Evolutionary conservation across 768 basidiomycete species (phyloP).

Genomic region (Phanerodontia chrysosporium): DNA sequence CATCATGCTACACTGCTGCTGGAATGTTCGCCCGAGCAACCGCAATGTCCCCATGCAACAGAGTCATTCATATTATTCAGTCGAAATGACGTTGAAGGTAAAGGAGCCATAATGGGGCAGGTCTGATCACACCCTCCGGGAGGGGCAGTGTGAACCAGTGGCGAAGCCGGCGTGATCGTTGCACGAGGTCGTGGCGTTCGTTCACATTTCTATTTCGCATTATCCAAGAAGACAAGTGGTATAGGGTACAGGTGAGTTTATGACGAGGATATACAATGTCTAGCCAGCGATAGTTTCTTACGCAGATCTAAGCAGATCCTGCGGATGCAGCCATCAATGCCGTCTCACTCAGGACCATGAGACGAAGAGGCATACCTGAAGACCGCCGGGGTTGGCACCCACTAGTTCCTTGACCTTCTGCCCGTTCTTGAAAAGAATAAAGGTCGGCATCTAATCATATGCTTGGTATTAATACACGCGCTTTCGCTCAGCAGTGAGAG

Average conservation of each 20-base stretch:
- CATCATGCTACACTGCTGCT: not conserved
- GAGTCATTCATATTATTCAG: not conserved
- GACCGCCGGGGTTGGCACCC: slow-evolving; percentile 41
- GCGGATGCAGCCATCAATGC: not conserved
- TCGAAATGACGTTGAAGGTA: not conserved
- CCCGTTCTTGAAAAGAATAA: slow-evolving; percentile 34
- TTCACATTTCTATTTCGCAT: not conserved
- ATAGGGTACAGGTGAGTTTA: not conserved
- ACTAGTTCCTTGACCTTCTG: slow-evolving; percentile 35
- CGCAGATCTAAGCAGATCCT: not conserved
- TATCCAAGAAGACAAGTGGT: not conserved
- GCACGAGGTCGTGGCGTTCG: too few species aligned
- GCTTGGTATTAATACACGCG: not conserved
- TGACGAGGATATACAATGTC: not conserved
- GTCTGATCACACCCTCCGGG: not conserved
- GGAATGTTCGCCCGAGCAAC: not conserved
- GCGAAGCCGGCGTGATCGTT: too few species aligned
- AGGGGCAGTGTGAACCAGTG: not conserved
- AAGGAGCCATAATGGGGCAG: not conserved
- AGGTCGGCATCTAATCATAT: slow-evolving; percentile 39
- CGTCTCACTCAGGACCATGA: not conserved
- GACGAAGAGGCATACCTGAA: slow-evolving; percentile 31
- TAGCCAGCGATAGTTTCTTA: not conserved
- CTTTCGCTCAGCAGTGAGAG: not conserved
- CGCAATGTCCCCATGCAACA: not conserved